Base-by-base conservation (phyloP, 805 yeast genomes). In the Lachancea cidri region DNA sequence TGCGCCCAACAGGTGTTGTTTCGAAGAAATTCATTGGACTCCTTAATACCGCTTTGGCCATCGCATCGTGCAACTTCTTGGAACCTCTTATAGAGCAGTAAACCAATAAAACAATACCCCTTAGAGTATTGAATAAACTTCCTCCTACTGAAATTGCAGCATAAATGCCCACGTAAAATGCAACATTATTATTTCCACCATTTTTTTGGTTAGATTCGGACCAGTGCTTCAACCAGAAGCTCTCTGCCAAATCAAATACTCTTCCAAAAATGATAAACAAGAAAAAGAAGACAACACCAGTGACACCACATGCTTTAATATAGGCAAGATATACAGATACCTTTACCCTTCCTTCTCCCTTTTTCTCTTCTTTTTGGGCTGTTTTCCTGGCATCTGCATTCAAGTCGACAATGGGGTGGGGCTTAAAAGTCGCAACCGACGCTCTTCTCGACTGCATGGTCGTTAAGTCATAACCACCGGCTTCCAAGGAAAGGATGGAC, bases 21-120 rank as follows among this genome's bases (percentile, higher is more conserved):
- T 81, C 86, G 57, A 81, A 81, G 52, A 78, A 81, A 3, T 71
- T 65, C 81, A 81, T 77, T 35, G 86, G 86, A 1, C 83, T 70
- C 36, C 71, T 60, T 40, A 81, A 44, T 25, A 81, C 75, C 1
- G 80, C 54, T 4, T 46, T 41, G 0, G 79, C 78, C 83, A 81
- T 77, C 19, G 62, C 60, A 47, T 73, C 73, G 54, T 81, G 87
- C 38, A 82, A 57, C 13, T 58, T 62, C 29, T 65, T 70, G 0
- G 86, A 73, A 1, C 80, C 86, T 44, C 70, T 71, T 13, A 81
- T 66, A 4, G 83, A 71, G 52, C 81, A 72, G 45, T 59, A 72
- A 17, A 73, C 57, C 70, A 77, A 72, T 64, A 80, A 58, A 3
- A 74, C 58, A 24, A 75, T 52, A 2, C 75, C 68, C 46, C 76